Evolutionary conservation across 805 yeast genomes (phyloP).

Genomic region (Saccharomyces mikatae): DNA sequence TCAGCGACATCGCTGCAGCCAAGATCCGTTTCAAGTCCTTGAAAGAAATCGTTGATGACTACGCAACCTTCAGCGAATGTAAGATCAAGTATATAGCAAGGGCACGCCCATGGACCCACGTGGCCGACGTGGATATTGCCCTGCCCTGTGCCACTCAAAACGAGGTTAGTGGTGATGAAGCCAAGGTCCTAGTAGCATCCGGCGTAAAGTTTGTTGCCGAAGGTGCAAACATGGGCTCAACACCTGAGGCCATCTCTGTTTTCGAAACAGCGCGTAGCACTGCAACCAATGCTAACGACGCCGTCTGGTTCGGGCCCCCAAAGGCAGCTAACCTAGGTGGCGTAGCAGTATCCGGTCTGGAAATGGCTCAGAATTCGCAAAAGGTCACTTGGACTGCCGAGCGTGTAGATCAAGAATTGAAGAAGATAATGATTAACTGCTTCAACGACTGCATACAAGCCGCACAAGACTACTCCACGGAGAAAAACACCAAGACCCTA

Average conservation of each 20-base stretch:
- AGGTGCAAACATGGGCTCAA: conserved; percentile 99
- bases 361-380: conserved; percentile 99
- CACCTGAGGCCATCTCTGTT: conserved; percentile 91
- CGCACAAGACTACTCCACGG: conserved; percentile 71
- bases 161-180: conserved; percentile 95
- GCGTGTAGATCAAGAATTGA: conserved; percentile 85
- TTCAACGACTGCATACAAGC: conserved; percentile 89
- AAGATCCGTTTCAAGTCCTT: conserved; percentile 71
- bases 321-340: conserved; percentile 99
- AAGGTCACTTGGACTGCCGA: conserved; percentile 85
- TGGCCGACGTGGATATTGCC: conserved; percentile 88
- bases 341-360: conserved; percentile 96
- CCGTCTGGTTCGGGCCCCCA: conserved; percentile 98
- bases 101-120: conserved; percentile 94
- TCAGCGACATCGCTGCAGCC: conserved; percentile 66
- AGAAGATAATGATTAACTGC: conserved; percentile 87
- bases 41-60: conserved; percentile 54
- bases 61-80: conserved; percentile 48
- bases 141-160: conserved; percentile 98
- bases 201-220: conserved; percentile 93
- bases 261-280: conserved; percentile 73
- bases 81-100: conserved; percentile 78
- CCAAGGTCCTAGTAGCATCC: conserved; percentile 84
- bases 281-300: conserved; percentile 33
- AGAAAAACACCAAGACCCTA: conserved; percentile 45